Percentiles rank a stretch among this genome's conserved stretches.
These are phyloP conservation scores for Trichosporon coremiiforme DNA, from an alignment of 1,284 basidiomycete species.

Conservation along the genomic window DNA sequence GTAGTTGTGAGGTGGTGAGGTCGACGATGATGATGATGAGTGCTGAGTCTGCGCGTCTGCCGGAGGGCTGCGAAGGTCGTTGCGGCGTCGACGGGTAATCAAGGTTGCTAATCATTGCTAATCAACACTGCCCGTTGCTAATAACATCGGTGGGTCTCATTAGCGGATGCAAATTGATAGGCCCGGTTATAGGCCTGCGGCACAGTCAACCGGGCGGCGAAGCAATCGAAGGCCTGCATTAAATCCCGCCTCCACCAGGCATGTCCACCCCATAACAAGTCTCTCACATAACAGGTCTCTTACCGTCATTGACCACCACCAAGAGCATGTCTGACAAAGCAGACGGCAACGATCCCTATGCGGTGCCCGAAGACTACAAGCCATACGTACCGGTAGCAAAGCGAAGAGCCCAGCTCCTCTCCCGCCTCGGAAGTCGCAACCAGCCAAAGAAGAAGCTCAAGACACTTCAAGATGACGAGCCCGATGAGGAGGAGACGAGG, in stretches of 20 bases:
- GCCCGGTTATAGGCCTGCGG: not conserved
- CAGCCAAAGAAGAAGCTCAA: conserved; percentile 37
- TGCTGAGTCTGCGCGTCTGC: not conserved
- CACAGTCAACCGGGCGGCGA: too few relatives aligned
- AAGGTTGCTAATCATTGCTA: not conserved
- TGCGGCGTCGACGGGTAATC: not conserved
- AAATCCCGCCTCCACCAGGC: conserved; percentile 16
- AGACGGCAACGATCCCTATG: conserved; percentile 59
- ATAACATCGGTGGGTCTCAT: not conserved
- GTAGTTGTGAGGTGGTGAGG: conserved; percentile 6
- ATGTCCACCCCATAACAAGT: not conserved
- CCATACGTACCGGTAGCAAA: conserved; percentile 32
- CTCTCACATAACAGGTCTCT: not conserved
- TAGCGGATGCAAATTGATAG: conserved; percentile 4
- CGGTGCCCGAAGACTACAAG: conserved; percentile 38
- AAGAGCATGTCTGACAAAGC: conserved; percentile 13
- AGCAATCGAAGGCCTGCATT: conserved; percentile 11
- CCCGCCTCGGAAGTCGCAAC: conserved; percentile 61
- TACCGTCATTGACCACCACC: not conserved
- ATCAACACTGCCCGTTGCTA: not conserved
- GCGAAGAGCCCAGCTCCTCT: conserved; percentile 44
- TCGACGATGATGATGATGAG: conserved; percentile 18
- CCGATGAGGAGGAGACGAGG: conserved; percentile 21
- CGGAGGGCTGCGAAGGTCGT: conserved; percentile 5
- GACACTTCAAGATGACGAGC: conserved; percentile 22